Percentiles rank a stretch among this genome's conserved stretches.
Conservation (phyloP, 306 rosid genomes). For the Quercus engelmannii region DNA sequence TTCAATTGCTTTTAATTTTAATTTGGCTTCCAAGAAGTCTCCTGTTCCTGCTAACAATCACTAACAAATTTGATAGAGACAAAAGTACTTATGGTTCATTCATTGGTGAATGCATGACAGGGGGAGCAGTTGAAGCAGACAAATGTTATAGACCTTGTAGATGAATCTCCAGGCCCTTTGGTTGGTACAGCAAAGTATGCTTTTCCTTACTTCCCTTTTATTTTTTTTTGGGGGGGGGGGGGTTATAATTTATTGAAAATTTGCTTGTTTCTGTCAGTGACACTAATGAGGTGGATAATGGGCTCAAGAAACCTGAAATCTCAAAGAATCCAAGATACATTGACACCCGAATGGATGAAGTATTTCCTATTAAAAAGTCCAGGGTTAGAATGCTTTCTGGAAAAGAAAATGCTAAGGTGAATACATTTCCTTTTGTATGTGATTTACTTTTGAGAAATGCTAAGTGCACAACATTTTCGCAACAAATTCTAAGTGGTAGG, state of each 20-base stretch:
- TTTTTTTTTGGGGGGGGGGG: neutral
- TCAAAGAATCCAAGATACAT: constrained; percentile 51
- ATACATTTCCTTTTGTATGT: neutral
- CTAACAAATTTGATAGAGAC: neutral
- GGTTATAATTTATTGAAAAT: neutral
- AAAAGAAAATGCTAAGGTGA: constrained; percentile 82
- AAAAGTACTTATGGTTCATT: neutral
- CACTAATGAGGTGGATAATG: constrained; percentile 34
- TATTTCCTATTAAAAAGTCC: constrained; percentile 58
- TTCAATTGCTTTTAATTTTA: neutral
- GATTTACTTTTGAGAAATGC: too few species aligned
- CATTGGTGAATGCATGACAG: constrained; percentile 21
- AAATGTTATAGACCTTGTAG: constrained; percentile 24
- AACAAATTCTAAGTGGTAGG: too few species aligned
- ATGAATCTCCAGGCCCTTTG: constrained; percentile 37
- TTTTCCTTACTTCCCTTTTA: constrained; percentile 7
- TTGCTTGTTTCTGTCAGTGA: constrained; percentile 28
- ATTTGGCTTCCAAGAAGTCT: neutral
- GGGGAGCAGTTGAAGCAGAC: constrained; percentile 52
- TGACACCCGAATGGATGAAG: constrained; percentile 68
- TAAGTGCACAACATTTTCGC: too few species aligned
- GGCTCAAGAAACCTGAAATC: constrained; percentile 37
- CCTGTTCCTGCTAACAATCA: neutral
- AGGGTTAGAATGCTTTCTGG: constrained; percentile 42
- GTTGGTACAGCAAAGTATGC: constrained; percentile 31